A percentile compares a stretch with the other conserved stretches of the same genome.
These are phyloP conservation scores for Beauveria sp. DNA, from an alignment of 2,329 filamentous ascomycete genomes.

Conservation along the genomic window DNA sequence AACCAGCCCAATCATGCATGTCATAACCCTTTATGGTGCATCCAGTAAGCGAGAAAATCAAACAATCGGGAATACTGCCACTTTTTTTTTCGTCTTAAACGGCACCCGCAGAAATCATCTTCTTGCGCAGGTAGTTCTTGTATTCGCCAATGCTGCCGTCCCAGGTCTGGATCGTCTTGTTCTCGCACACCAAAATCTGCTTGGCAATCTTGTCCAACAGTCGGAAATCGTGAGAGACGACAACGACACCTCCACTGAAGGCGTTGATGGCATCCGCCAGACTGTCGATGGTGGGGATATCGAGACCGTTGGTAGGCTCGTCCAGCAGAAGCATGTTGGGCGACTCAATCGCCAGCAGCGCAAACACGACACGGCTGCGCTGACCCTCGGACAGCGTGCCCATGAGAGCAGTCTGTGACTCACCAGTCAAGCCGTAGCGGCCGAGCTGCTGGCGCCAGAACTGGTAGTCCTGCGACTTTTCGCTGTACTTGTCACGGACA, in stretches of 20 bases:
- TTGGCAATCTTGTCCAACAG: slow-evolving; percentile 99
- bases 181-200: slow-evolving; percentile 98
- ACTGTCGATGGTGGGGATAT: slow-evolving; percentile 97
- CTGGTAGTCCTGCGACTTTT: slow-evolving; percentile 93
- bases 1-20: slow-evolving; percentile 13
- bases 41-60: slow-evolving; percentile 7
- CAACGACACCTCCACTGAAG: slow-evolving; percentile 91
- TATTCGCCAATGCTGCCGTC: slow-evolving; percentile 84
- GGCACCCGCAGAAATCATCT: slow-evolving; percentile 86
- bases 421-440: slow-evolving; percentile 85
- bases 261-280: slow-evolving; percentile 96
- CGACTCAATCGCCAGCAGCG: slow-evolving; percentile 84
- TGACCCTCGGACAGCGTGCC: slow-evolving; percentile 96
- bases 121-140: slow-evolving; percentile 98
- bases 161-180: slow-evolving; percentile 89
- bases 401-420: slow-evolving; percentile 94
- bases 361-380: slow-evolving; percentile 97
- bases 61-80: background rate
- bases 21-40: slow-evolving; percentile 9
- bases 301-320: slow-evolving; percentile 98
- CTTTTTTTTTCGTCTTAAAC: slow-evolving; percentile 50
- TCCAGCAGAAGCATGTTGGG: slow-evolving; percentile 98
- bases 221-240: slow-evolving; percentile 98
- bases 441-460: slow-evolving; percentile 99
- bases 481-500: slow-evolving; percentile 86